These are phyloP conservation scores for Xylariales sp. DNA, from an alignment of 2,329 filamentous ascomycete species.

Conservation along the genomic window DNA sequence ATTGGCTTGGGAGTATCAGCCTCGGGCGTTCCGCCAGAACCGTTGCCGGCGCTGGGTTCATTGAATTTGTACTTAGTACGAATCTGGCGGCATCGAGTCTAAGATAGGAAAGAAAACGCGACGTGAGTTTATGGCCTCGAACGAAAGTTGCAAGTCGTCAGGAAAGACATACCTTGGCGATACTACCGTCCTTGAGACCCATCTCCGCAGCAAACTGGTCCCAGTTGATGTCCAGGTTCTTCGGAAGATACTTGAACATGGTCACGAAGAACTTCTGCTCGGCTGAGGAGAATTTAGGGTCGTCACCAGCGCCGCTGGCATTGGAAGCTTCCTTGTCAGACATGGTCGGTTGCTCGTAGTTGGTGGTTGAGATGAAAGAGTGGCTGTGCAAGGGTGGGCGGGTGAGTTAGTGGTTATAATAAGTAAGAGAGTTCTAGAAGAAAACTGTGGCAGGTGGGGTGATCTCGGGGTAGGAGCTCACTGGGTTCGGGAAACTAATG, in stretches of 20 bases:
- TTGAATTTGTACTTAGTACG: conserved; percentile 26
- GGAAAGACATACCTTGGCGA: conserved; percentile 41
- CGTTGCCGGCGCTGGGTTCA: neutral
- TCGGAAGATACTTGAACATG: conserved; percentile 42
- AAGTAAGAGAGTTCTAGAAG: neutral
- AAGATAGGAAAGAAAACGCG: neutral
- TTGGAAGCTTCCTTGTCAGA: conserved; percentile 5
- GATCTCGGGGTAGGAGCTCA: neutral
- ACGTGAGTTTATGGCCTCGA: neutral
- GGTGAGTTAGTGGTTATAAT: neutral
- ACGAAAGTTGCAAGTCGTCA: neutral
- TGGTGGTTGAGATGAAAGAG: neutral
- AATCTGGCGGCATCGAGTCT: conserved; percentile 32
- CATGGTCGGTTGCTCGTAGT: conserved; percentile 19
- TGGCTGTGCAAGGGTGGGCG: conserved; percentile 1
- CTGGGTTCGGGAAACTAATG: too few relatives aligned
- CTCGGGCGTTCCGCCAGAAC: neutral
- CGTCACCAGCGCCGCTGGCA: conserved; percentile 12
- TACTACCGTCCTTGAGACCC: conserved; percentile 31
- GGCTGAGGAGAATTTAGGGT: conserved; percentile 6
- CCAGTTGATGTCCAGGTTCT: conserved; percentile 39
- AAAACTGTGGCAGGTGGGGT: too few relatives aligned
- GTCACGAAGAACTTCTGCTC: conserved; percentile 39
- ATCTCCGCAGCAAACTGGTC: conserved; percentile 35
- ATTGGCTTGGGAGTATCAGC: neutral